Evolutionary conservation across 805 yeast species (phyloP).

Genomic region (Candida silvicultrix): DNA sequence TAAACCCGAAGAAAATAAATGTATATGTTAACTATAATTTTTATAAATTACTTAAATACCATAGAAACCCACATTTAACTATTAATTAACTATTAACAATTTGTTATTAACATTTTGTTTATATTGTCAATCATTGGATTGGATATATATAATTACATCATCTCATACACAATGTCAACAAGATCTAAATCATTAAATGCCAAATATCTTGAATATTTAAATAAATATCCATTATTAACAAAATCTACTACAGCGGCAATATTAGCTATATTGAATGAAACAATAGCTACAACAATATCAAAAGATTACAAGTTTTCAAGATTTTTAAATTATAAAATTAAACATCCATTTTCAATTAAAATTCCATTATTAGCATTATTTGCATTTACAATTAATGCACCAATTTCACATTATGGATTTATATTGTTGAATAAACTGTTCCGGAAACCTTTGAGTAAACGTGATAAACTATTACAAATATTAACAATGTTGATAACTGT

Average conservation of each 20-base stretch:
- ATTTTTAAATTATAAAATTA: conserved; percentile 12
- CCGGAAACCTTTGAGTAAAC: conserved; percentile 33
- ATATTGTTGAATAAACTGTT: conserved; percentile 37
- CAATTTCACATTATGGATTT: conserved; percentile 51
- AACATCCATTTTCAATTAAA: conserved; percentile 26
- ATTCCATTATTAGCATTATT: conserved; percentile 49
- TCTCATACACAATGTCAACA: not conserved
- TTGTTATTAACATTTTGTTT: too few relatives aligned
- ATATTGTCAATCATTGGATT: too few relatives aligned
- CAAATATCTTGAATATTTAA: conserved; percentile 31
- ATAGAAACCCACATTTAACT: not conserved
- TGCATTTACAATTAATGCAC: conserved; percentile 49
- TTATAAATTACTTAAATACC: too few relatives aligned
- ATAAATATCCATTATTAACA: conserved; percentile 48
- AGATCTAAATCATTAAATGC: conserved; percentile 10
- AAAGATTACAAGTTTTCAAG: conserved; percentile 31
- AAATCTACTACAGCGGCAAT: conserved; percentile 52
- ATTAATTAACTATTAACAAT: too few relatives aligned
- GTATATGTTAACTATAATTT: too few relatives aligned
- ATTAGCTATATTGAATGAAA: conserved; percentile 51
- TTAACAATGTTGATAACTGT: conserved; percentile 45
- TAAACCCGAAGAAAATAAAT: not conserved
- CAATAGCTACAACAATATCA: conserved; percentile 45
- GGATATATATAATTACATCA: too few relatives aligned
- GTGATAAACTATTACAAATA: conserved; percentile 42